Evolutionary conservation across 345 rosid species (phyloP).

Genomic region (Boechera retrofracta): DNA sequence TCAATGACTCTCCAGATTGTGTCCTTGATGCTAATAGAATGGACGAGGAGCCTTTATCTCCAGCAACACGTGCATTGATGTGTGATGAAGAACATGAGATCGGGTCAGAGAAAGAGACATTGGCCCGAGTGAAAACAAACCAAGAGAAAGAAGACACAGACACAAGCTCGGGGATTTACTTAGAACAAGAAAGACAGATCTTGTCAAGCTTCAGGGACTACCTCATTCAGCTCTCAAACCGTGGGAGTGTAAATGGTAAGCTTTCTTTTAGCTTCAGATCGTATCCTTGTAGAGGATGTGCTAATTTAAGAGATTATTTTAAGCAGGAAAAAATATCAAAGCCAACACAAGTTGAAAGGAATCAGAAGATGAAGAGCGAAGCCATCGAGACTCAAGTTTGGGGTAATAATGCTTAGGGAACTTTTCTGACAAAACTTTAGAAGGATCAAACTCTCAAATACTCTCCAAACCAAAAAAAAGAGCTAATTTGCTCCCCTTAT

Average conservation of each 20-base stretch:
- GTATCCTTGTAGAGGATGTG: neutral
- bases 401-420: slow-evolving; percentile 19
- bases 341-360: slow-evolving; percentile 21
- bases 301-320: neutral
- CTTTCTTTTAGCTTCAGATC: neutral
- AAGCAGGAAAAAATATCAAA: slow-evolving; percentile 32
- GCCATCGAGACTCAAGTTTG: slow-evolving; percentile 33
- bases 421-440: slow-evolving; percentile 9
- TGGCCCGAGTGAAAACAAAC: slow-evolving; percentile 28
- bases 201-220: slow-evolving; percentile 58
- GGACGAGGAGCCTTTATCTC: slow-evolving; percentile 49
- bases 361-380: slow-evolving; percentile 24
- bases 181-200: slow-evolving; percentile 61
- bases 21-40: slow-evolving; percentile 40
- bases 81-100: slow-evolving; percentile 64
- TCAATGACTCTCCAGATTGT: slow-evolving; percentile 39
- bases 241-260: slow-evolving; percentile 61
- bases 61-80: slow-evolving; percentile 66
- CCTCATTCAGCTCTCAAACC: slow-evolving; percentile 55
- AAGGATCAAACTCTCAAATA: too few species aligned
- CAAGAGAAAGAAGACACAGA: slow-evolving; percentile 39
- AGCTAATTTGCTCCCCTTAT: too few species aligned
- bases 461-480: too few species aligned
- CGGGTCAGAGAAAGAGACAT: slow-evolving; percentile 39
- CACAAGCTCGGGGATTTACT: slow-evolving; percentile 49